These are phyloP conservation scores for Mycena venus DNA, from an alignment of 768 basidiomycete genomes.

Conservation along the genomic window DNA sequence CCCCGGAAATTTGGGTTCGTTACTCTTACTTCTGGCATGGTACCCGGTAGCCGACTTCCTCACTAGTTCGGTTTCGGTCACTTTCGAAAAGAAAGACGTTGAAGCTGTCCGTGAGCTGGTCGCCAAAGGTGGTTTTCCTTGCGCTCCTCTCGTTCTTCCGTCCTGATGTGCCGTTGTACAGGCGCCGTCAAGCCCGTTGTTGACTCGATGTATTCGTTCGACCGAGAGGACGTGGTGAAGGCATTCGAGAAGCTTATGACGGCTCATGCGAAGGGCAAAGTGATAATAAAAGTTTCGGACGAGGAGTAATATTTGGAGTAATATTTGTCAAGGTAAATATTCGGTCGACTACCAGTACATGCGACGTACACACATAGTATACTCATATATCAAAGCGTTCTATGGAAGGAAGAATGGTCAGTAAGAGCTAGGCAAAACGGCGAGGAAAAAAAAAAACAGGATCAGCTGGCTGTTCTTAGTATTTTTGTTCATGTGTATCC, in stretches of 20 bases:
- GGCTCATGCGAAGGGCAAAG: constrained; percentile 64
- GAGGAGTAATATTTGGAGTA: neutral
- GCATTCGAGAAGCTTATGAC: constrained; percentile 68
- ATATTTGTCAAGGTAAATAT: neutral
- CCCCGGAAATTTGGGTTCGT: constrained; percentile 62
- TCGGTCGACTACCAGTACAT: neutral
- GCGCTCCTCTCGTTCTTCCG: too few relatives aligned
- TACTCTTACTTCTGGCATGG: neutral
- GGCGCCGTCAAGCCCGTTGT: constrained; percentile 59
- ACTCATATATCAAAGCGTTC: neutral
- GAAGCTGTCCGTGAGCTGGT: constrained; percentile 3
- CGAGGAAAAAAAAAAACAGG: constrained; percentile 17
- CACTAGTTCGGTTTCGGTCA: neutral
- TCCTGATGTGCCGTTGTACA: constrained; percentile 17
- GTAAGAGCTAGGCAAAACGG: neutral
- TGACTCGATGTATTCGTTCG: constrained; percentile 61
- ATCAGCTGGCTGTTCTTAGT: constrained; percentile 79
- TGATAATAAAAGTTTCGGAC: constrained; percentile 58
- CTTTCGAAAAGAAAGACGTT: constrained; percentile 5
- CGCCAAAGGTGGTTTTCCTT: neutral
- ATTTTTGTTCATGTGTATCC: constrained; percentile 57
- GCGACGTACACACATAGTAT: neutral
- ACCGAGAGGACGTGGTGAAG: constrained; percentile 53
- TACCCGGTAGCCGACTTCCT: neutral
- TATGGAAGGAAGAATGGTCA: neutral